Base-by-base conservation (phyloP, 768 basidiomycete genomes). In the Suillus hirtellus region DNA sequence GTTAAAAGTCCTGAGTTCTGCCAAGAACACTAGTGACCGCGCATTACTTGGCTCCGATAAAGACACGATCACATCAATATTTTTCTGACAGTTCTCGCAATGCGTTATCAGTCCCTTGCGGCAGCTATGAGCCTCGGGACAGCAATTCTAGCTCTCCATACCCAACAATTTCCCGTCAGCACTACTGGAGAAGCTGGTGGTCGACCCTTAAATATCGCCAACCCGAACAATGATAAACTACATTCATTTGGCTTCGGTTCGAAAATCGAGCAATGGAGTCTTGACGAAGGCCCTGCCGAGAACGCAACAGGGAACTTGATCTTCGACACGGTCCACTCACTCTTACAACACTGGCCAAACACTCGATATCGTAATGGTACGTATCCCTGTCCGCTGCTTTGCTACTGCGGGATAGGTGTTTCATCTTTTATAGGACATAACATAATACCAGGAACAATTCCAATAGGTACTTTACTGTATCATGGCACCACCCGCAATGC, bases 281-380 rank as follows among this genome's bases (percentile, higher is more conserved):
- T 75, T 4, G 63, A 68, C 31, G 24, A 47, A 17, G 42, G 62
- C 5, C 74, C 74, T 1, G 58, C 65, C 59, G 66, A 68, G 31
- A 72, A 76, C 56, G 67, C 67, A 12, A 77, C 78, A 5, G 63
- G 68, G n/a, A 70, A 77, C 52, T 67, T 78, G 46, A 66, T 79
- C 19, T 80, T 79, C 58, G 72, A 76, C 43, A 72, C 73, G 5
- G 69, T 79, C 5, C 66, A 67, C 52, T 72, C 75, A 7, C 63
- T 78, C 1, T 68, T 80, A 5, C 79, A 80, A 53, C 72, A 74
- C 37, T 80, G 77, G 77, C 74, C 77, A 2, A 79, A 79, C 63
- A 76, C 75, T 7, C 69, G 75, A 8, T 73, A 73, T 58, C 73
- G 74, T 21, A 76, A 77, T 66, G 76, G 77, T 70, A 12, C 34